Base-by-base conservation (phyloP, 257 asterid species). In the Penstemon davidsonii region DNA sequence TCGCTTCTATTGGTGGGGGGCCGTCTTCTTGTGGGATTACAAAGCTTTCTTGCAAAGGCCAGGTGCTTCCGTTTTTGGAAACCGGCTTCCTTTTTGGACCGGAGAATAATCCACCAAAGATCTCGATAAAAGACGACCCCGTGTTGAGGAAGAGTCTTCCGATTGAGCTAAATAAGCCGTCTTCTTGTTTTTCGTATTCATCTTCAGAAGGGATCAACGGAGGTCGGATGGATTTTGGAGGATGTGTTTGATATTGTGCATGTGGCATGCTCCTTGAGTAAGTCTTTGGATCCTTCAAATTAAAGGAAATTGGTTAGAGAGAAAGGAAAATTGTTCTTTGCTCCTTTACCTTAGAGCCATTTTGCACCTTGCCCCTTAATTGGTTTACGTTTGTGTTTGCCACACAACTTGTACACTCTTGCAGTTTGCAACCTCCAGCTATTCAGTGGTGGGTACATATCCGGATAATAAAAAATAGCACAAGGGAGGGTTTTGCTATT, bases 31-130 rank as follows among this genome's bases (percentile, higher is more conserved):
- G 84, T 18, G 96, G 91, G 47, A 87, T 81, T 37, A 83, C 81
- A 9, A 81, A 87, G 75, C 94, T 90, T 60, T 90, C 94, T 67
- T 87, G 97, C 65, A 75, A 64, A 8, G 96, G 91, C 96, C 94
- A 90, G 4, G 74, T 1, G 1, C 51, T 73, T 6, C 75, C 66
- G 18, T 81, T 81, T 41, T 72, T 76, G 6, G 82, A 66, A 62
- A 66, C 0, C 49, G 93, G 79, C 71, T 80, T 89, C 68, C 77
- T 89, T 56, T 76, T 68, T 54, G 66, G 79, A 54, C 90, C 81
- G 0, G 95, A 70, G 73, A 89, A 81, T 61, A 92, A 44, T 42
- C 98, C 96, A 15, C 87, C 83, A 8, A 93, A 80, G 15, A 88
- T 68, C 40, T 87, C 96, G 5, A 80, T 41, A 0, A 83, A 66